Evolutionary conservation across 495 filamentous ascomycete species (phyloP).

Genomic region (Penicillium coffeae): DNA sequence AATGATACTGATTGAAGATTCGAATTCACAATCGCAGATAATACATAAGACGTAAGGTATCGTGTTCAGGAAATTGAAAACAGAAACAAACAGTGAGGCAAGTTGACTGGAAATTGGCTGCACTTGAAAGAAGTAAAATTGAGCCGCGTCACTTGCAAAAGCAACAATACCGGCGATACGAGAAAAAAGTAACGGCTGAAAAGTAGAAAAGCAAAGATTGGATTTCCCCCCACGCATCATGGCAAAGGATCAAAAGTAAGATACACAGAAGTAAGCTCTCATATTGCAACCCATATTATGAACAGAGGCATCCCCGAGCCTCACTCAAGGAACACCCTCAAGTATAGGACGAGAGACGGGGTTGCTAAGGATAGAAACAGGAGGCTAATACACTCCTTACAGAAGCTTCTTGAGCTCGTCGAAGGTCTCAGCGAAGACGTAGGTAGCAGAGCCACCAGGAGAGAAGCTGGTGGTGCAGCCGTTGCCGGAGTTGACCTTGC

Average conservation of each 20-base stretch:
- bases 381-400: conserved; percentile 10
- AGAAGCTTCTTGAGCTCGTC: background rate
- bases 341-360: background rate
- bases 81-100: background rate
- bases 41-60: background rate
- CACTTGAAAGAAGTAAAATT: conserved; percentile 13
- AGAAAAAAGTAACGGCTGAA: conserved; percentile 13
- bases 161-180: too few species aligned
- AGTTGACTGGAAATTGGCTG: conserved; percentile 6
- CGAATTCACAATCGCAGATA: background rate
- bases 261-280: conserved; percentile 39
- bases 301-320: conserved; percentile 20
- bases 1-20: background rate
- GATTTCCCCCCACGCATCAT: conserved; percentile 27
- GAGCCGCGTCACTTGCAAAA: too few species aligned
- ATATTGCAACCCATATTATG: conserved; percentile 28
- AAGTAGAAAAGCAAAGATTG: conserved; percentile 30
- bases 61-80: background rate
- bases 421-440: conserved; percentile 15
- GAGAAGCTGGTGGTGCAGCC: conserved; percentile 58
- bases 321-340: conserved; percentile 12
- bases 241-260: conserved; percentile 37
- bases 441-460: conserved; percentile 33
- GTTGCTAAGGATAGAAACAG: conserved; percentile 12
- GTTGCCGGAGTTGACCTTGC: conserved; percentile 36